Base-by-base conservation (phyloP, 2,329 filamentous ascomycete genomes). In the Capronia epimyces region DNA sequence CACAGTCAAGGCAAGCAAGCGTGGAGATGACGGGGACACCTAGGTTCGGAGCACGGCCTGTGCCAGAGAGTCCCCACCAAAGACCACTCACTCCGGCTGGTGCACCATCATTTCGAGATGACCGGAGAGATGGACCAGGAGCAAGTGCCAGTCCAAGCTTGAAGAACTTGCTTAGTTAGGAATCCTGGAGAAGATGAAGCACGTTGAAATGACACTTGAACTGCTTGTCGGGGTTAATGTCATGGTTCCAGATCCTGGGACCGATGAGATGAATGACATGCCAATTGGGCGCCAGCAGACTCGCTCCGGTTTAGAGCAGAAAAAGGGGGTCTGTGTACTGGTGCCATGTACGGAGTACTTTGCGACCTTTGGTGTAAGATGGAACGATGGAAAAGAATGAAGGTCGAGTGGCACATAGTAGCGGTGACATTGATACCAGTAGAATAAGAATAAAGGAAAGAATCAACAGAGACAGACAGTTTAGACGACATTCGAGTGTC, bases 61-160 rank as follows among this genome's bases (percentile, higher is more conserved):
- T 55, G n/a, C 31, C 55, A 9, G 51, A 52, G 39, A 57, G 53
- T 32, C 50, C 56, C 6, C 48, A 46, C n/a, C 49, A 51, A 4
- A 40, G 56, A 43, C 56, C 56, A 24, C 52, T 54, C 13, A 58
- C 56, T 9, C 56, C 56, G 3, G 51, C 53, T 31, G 31, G 20
- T 24, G 47, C 20, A 62, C 60, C 22, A 58, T 61, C 36, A 61
- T 43, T 59, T 13, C 51, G 46, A 20, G 62, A 60, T 10, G 50
- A 53, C 15, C 52, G 55, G 44, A 58, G 60, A 49, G 58, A 56
- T 34, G 60, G 56, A 45, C 79, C 78, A 44, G 84, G 84, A n/a
- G 86, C 86, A 3, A 89, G 86, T 62, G 84, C 86, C 13, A 89
- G 83, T 63, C 85, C 86, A 9, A 89, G 86, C 8, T 67, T 90